These are phyloP conservation scores for Glaciozyma martinii DNA, from an alignment of 768 basidiomycete genomes.

Conservation along the genomic window DNA sequence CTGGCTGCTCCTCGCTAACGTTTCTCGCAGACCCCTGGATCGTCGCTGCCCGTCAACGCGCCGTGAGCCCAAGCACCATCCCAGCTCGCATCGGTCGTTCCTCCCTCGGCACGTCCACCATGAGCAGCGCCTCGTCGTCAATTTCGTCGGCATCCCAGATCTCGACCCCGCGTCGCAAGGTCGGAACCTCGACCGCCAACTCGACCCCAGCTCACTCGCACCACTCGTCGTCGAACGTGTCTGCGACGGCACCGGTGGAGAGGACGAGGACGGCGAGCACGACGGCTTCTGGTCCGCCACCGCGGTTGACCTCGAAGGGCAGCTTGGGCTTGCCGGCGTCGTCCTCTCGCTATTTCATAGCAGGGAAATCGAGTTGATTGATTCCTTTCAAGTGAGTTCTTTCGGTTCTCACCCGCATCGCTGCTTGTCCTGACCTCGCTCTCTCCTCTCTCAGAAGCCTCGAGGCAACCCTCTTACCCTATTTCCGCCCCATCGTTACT, in stretches of 20 bases:
- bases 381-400: background rate
- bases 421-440: background rate
- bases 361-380: slow-evolving; percentile 9
- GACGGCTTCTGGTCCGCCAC: background rate
- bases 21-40: slow-evolving; percentile 1
- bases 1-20: background rate
- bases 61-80: slow-evolving; percentile 2
- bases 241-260: background rate
- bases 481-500: background rate
- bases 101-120: background rate
- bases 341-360: slow-evolving; percentile 8
- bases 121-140: background rate
- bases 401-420: background rate
- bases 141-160: slow-evolving; percentile 5
- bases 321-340: slow-evolving; percentile 10
- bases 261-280: background rate
- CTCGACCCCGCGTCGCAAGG: slow-evolving; percentile 6
- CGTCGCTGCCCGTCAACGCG: slow-evolving; percentile 2
- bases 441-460: background rate
- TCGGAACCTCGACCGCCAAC: background rate
- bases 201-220: background rate
- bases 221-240: background rate
- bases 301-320: slow-evolving; percentile 4
- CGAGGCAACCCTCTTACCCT: background rate
- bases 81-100: slow-evolving; percentile 1